These are phyloP conservation scores for Neurospora hispaniola DNA, from an alignment of 495 filamentous ascomycete genomes.

Conservation along the genomic window DNA sequence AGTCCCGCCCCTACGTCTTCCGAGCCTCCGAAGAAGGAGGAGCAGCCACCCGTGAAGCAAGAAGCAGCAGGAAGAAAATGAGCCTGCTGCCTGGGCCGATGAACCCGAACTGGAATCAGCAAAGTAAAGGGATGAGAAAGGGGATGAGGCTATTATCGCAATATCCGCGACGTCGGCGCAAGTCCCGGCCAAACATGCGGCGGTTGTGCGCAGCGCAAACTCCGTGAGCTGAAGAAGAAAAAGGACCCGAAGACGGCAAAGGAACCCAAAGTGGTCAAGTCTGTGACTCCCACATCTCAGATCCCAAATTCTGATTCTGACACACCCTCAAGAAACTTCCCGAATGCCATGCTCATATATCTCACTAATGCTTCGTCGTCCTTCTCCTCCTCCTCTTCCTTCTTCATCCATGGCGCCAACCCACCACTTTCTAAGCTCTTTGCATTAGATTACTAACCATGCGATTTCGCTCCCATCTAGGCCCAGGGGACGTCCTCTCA, in stretches of 20 bases:
- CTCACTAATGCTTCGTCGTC: conserved; percentile 15
- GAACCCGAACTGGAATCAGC: conserved; percentile 4
- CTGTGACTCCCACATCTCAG: conserved; percentile 16
- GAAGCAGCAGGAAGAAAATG: conserved; percentile 22
- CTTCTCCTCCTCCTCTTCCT: conserved; percentile 1
- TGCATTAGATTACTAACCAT: background rate
- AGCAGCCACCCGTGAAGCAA: conserved; percentile 5
- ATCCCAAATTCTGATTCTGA: conserved; percentile 18
- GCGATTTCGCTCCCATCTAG: background rate
- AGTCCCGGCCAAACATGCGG: conserved; percentile 15
- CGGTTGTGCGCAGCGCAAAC: conserved; percentile 12
- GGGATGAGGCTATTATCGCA: conserved; percentile 6
- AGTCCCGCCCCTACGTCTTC: background rate
- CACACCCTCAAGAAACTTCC: background rate
- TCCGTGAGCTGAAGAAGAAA: conserved; percentile 6
- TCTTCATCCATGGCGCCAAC: conserved; percentile 13
- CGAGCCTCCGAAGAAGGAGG: conserved; percentile 5
- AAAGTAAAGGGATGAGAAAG: conserved; percentile 14
- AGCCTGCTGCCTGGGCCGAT: conserved; percentile 4
- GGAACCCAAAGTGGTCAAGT: conserved; percentile 15
- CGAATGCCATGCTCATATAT: conserved; percentile 8
- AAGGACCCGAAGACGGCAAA: conserved; percentile 4
- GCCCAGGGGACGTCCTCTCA: background rate
- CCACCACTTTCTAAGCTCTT: conserved; percentile 4
- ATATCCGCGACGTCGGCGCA: conserved; percentile 15